Evolutionary conservation across 208 protist species (phyloP), one percentile per base, ranked within the genome.

Genomic region (Wallacemonas sp.): DNA sequence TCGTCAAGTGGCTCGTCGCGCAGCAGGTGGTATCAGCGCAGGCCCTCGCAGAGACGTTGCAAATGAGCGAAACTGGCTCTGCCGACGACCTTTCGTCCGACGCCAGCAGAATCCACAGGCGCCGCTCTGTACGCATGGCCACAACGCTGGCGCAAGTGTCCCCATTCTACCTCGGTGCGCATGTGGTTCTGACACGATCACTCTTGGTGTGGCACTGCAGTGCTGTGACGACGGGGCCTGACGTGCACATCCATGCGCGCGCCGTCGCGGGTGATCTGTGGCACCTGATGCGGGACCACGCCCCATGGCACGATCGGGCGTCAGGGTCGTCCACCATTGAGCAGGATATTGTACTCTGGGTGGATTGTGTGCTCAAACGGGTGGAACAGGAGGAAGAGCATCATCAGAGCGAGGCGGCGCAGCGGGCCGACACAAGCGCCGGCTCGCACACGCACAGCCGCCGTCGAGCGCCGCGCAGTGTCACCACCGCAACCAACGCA

Each of bases 91-190:
- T n/a, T n/a, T n/a, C n/a, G n/a, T n/a, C n/a, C n/a, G n/a, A n/a
- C n/a, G n/a, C n/a, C n/a, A n/a, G 44, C 49, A 17, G 17, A 54
- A 55, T 2, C 27, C 31, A 4, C 30, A 36, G 19, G 55, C 49
- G 4, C 51, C 33, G 27, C 24, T 30, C 1, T 19, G 21, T 41
- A n/a, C 31, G 0, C 12, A 38, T 15, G 19, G 86, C 86, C 2
- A 53, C 58, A n/a, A 34, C 28, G 5, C 66, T 92, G 3, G 70
- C 82, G 0, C 49, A 77, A 58, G 27, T 74, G 1, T 41, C 60
- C 6, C 79, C 80, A 0, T 94, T 91, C 63, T 82, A 80, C 44
- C 56, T 91, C 15, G 80, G 78, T 8, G 76, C 76, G 6, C 88
- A 94, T 51, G 53, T 90, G 0, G 21, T 89, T 21, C 17, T 94